Conservation (phyloP, 2,329 filamentous ascomycete species). For the Colletotrichum chlorophyti region DNA sequence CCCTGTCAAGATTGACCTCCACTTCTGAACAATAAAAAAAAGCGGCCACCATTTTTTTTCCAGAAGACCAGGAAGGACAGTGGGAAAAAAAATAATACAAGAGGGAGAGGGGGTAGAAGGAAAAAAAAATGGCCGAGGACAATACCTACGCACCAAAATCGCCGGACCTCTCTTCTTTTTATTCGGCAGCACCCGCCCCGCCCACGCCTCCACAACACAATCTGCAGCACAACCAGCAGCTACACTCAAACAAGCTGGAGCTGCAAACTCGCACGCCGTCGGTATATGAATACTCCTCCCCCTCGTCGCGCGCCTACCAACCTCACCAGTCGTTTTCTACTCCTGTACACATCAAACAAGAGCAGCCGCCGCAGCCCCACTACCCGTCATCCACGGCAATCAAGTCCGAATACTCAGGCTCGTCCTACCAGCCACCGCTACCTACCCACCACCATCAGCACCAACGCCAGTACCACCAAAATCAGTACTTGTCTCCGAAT, state of each 20-base stretch:
- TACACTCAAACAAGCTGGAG: conserved; percentile 13
- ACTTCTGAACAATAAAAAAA: conserved; percentile 15
- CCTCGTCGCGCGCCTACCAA: conserved; percentile 24
- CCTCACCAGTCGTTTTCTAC: conserved; percentile 27
- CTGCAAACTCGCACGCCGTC: conserved; percentile 24
- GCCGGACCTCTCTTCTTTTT: conserved; percentile 65
- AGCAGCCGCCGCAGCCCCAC: conserved; percentile 28
- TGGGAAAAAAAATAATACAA: not conserved
- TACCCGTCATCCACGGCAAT: conserved; percentile 29
- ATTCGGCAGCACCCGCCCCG: conserved; percentile 42
- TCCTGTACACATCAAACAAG: conserved; percentile 29
- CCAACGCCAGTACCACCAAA: conserved; percentile 38
- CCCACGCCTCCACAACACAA: conserved; percentile 36
- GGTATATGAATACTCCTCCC: conserved; percentile 29
- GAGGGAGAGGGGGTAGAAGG: not conserved
- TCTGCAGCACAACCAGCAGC: conserved; percentile 34
- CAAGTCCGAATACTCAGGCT: conserved; percentile 22
- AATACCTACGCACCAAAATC: conserved; percentile 63
- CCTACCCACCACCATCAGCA: conserved; percentile 38
- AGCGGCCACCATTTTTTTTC: conserved; percentile 22
- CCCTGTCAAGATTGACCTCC: conserved; percentile 13
- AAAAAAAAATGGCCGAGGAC: conserved; percentile 53
- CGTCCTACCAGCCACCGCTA: conserved; percentile 23
- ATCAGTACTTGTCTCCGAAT: conserved; percentile 31
- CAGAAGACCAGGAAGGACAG: conserved; percentile 11